phyloP scores from a whole-genome alignment of 495 filamentous ascomycete genomes.

The Trichoderma gamsii region DNA sequence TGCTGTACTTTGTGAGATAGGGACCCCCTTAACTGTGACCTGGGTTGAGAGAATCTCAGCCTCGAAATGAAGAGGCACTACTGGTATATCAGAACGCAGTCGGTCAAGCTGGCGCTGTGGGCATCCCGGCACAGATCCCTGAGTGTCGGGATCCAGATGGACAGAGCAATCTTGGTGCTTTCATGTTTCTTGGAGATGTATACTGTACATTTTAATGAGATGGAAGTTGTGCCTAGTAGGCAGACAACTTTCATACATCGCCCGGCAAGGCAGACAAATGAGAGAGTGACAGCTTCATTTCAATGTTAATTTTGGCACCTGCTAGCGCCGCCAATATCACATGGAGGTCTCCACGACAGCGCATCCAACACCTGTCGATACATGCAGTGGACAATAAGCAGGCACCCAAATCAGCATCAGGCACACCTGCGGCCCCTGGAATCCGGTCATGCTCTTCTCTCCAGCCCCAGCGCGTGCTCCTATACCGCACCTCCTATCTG shows the following conservation, averaged over 20 bases:
- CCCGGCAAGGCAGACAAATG: too few species aligned
- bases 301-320: neutral
- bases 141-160: too few species aligned
- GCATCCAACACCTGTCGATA: too few species aligned
- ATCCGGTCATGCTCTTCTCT: neutral
- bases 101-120: neutral
- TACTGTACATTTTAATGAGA: too few species aligned
- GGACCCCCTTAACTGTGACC: neutral
- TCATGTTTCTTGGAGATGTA: too few species aligned
- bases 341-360: too few species aligned
- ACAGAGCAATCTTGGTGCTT: neutral
- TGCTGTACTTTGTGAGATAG: neutral
- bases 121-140: neutral
- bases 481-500: neutral
- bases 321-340: neutral
- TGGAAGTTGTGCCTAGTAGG: neutral
- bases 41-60: neutral
- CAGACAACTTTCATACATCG: neutral
- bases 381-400: neutral
- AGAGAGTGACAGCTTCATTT: too few species aligned
- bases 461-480: too few species aligned
- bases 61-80: neutral
- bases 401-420: slow-evolving; percentile 7
- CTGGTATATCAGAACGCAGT: neutral
- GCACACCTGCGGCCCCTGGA: neutral